Percentiles rank a stretch among this genome's conserved stretches.
These are phyloP conservation scores for Scolecobasidium constrictum DNA, from an alignment of 2,329 filamentous ascomycete species.

Conservation along the genomic window DNA sequence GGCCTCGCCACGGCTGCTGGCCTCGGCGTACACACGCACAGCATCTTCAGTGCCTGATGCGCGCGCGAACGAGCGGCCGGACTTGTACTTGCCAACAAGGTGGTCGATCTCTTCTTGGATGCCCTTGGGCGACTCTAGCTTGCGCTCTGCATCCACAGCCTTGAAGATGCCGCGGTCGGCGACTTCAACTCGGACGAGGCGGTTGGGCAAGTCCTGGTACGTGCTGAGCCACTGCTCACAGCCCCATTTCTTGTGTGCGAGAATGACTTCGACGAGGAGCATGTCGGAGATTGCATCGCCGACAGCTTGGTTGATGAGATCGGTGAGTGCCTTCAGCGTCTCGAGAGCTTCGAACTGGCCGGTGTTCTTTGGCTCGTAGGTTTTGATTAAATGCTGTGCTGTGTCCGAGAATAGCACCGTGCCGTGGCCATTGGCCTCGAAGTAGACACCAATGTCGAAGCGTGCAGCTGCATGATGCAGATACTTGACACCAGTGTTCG, in stretches of 20 bases:
- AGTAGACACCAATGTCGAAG: conserved; percentile 95
- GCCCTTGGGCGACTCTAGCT: conserved; percentile 66
- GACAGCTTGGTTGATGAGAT: conserved; percentile 96
- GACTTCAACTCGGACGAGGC: conserved; percentile 87
- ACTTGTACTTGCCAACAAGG: conserved; percentile 80
- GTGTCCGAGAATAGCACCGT: conserved; percentile 88
- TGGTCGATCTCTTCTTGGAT: conserved; percentile 80
- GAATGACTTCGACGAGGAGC: conserved; percentile 88
- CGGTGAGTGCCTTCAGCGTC: conserved; percentile 68
- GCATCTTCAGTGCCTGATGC: conserved; percentile 94
- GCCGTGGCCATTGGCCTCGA: conserved; percentile 96
- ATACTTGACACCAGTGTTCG: conserved; percentile 92
- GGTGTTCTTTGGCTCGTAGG: conserved; percentile 74
- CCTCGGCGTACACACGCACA: conserved; percentile 91
- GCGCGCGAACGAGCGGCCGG: conserved; percentile 80
- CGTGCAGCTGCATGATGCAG: conserved; percentile 93
- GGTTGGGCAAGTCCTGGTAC: conserved; percentile 89
- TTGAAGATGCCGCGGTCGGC: conserved; percentile 79
- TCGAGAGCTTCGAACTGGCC: conserved; percentile 85
- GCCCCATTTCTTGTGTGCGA: conserved; percentile 88
- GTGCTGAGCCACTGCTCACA: conserved; percentile 86
- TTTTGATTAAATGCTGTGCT: conserved; percentile 62
- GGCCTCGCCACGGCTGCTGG: conserved; percentile 76
- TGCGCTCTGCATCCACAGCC: conserved; percentile 85
- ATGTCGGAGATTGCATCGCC: conserved; percentile 94